These are phyloP conservation scores for Quercus ilex DNA, from an alignment of 306 rosid genomes.

Conservation along the genomic window DNA sequence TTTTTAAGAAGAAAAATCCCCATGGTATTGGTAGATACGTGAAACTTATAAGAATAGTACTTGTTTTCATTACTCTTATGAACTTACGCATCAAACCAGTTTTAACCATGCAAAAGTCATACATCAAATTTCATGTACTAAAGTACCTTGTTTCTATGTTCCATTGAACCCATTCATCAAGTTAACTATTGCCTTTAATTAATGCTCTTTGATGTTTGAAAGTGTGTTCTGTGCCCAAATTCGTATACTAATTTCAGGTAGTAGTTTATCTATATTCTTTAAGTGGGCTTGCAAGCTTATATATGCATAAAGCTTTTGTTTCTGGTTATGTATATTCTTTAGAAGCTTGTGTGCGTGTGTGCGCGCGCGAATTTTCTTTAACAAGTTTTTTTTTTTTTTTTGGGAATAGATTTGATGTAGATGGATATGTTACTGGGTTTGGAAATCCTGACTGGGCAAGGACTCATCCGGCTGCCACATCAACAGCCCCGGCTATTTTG, in stretches of 20 bases:
- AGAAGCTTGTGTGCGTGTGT: background rate
- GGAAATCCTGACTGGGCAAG: slow-evolving; percentile 93
- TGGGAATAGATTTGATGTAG: slow-evolving; percentile 68
- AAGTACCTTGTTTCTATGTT: background rate
- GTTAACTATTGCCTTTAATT: background rate
- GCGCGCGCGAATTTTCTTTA: background rate
- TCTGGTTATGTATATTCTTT: background rate
- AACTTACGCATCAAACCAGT: background rate
- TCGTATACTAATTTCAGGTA: background rate
- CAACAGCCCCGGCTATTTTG: slow-evolving; percentile 71
- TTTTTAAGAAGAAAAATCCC: background rate
- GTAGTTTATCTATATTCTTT: no score
- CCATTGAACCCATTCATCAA: background rate
- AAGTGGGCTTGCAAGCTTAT: background rate
- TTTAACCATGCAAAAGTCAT: background rate
- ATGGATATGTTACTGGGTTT: slow-evolving; percentile 73
- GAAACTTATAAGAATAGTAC: background rate
- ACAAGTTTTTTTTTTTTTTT: no score
- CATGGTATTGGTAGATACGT: no score
- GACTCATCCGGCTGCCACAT: slow-evolving; percentile 75
- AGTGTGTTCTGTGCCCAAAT: background rate
- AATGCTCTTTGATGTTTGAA: background rate
- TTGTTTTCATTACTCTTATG: background rate
- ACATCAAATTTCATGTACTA: no score
- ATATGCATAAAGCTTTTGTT: background rate